A percentile compares a stretch with the other conserved stretches of the same genome.
Conservation (phyloP, 2,329 filamentous ascomycete genomes). For the Aureobasidium leucospermi region DNA sequence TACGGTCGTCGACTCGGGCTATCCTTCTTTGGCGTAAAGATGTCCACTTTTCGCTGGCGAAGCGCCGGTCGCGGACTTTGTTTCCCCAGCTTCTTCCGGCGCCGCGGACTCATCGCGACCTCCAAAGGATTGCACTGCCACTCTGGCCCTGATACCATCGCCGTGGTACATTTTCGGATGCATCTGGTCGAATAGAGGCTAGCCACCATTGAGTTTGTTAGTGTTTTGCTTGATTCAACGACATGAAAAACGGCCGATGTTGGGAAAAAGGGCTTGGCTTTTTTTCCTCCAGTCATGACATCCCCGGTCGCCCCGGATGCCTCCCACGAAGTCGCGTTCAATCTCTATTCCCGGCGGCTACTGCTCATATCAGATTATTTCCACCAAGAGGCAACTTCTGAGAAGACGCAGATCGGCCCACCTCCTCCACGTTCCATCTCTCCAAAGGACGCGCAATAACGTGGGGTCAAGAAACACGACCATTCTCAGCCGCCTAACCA, state of each 20-base stretch:
- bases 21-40: too few relatives aligned
- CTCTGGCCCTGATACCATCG: neutral
- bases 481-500: neutral
- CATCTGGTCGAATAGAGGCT: neutral
- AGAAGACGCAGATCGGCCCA: neutral
- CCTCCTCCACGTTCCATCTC: neutral
- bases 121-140: neutral
- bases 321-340: neutral
- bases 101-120: neutral
- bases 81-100: neutral
- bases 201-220: constrained; percentile 2
- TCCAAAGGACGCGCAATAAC: neutral
- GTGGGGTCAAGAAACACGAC: neutral
- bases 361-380: constrained; percentile 2
- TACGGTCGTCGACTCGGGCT: too few relatives aligned
- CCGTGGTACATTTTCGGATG: neutral
- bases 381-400: constrained; percentile 2
- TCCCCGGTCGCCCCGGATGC: constrained; percentile 6
- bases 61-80: neutral
- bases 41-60: neutral
- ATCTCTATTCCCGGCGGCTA: constrained; percentile 7
- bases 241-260: neutral
- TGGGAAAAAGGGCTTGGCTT: constrained; percentile 13
- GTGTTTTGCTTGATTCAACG: constrained; percentile 11
- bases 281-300: constrained; percentile 3